Conservation (phyloP, 768 basidiomycete genomes). For the Trichaptum fuscoviolaceum region DNA sequence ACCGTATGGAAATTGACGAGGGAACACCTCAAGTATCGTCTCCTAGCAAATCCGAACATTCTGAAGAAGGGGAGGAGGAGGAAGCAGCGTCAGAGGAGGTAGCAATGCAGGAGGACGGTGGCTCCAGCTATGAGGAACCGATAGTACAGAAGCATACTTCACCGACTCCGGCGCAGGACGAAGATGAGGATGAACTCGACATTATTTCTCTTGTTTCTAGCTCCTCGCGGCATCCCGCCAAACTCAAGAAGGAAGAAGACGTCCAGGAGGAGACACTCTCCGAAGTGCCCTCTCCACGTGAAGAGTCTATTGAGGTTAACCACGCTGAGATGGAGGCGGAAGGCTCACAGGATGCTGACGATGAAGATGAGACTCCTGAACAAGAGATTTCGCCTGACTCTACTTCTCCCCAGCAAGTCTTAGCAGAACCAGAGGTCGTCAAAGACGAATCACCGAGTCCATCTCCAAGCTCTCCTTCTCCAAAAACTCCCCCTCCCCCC, state of each 20-base stretch:
- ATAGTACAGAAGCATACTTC: not conserved
- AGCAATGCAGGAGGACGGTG: slow-evolving; percentile 15
- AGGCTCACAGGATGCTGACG: slow-evolving; percentile 9
- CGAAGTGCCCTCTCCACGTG: not conserved
- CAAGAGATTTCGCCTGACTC: not conserved
- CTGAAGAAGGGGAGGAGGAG: slow-evolving; percentile 28
- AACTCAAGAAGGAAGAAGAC: not conserved
- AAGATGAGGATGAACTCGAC: slow-evolving; percentile 36
- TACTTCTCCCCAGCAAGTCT: not conserved
- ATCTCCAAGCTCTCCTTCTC: slow-evolving; percentile 1
- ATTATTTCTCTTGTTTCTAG: slow-evolving; percentile 28
- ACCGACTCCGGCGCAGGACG: slow-evolving; percentile 8
- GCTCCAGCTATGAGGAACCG: not conserved
- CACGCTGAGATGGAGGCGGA: slow-evolving; percentile 8
- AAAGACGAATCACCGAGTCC: not conserved
- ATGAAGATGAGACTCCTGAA: slow-evolving; percentile 4
- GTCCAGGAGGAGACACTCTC: slow-evolving; percentile 1
- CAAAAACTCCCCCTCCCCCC: not conserved
- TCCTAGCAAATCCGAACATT: slow-evolving; percentile 15
- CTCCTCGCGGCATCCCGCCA: not conserved
- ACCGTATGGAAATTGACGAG: slow-evolving; percentile 1
- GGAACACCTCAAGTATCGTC: not conserved
- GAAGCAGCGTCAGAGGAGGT: not conserved
- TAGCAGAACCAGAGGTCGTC: not conserved
- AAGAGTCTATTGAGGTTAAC: not conserved